A percentile compares a stretch with the other conserved stretches of the same genome.
These are phyloP conservation scores for Crithidia bombi DNA, from an alignment of 208 protist species.

Conservation along the genomic window DNA sequence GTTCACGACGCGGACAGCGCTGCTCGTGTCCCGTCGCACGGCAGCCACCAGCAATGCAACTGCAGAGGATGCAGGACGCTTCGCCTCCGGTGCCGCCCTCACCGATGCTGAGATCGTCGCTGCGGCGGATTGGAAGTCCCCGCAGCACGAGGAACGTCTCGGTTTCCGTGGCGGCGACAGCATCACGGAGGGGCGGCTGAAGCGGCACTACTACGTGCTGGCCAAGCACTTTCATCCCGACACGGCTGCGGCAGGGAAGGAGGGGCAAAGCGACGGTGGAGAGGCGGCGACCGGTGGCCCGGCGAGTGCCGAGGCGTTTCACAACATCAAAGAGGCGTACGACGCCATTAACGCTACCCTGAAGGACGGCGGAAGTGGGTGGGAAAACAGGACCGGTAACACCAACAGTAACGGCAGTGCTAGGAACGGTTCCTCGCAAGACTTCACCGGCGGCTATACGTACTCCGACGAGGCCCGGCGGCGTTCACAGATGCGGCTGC, in stretches of 20 bases:
- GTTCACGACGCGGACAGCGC: neutral
- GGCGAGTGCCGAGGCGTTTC: slow-evolving; percentile 53
- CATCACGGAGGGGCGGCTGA: slow-evolving; percentile 47
- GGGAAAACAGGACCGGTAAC: neutral
- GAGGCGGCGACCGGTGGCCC: slow-evolving; percentile 22
- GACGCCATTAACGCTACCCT: slow-evolving; percentile 38
- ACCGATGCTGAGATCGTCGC: slow-evolving; percentile 44
- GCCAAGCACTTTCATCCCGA: slow-evolving; percentile 87
- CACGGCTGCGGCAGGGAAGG: slow-evolving; percentile 23
- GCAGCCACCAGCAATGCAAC: neutral
- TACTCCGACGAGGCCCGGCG: slow-evolving; percentile 66
- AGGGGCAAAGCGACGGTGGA: neutral
- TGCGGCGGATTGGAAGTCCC: slow-evolving; percentile 44
- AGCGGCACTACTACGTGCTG: slow-evolving; percentile 68
- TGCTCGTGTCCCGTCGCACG: neutral
- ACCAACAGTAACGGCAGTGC: neutral
- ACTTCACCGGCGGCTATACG: slow-evolving; percentile 31
- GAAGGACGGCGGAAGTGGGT: slow-evolving; percentile 17
- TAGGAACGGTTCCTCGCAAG: neutral
- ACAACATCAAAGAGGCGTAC: slow-evolving; percentile 80
- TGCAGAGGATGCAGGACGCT: neutral
- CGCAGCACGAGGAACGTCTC: slow-evolving; percentile 57
- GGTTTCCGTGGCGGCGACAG: slow-evolving; percentile 55
- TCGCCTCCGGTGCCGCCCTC: neutral
- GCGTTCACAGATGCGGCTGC: slow-evolving; percentile 60